Evolutionary conservation across 1,139 yeast species (phyloP).

Genomic region (Yamadazyma dushanensis): DNA sequence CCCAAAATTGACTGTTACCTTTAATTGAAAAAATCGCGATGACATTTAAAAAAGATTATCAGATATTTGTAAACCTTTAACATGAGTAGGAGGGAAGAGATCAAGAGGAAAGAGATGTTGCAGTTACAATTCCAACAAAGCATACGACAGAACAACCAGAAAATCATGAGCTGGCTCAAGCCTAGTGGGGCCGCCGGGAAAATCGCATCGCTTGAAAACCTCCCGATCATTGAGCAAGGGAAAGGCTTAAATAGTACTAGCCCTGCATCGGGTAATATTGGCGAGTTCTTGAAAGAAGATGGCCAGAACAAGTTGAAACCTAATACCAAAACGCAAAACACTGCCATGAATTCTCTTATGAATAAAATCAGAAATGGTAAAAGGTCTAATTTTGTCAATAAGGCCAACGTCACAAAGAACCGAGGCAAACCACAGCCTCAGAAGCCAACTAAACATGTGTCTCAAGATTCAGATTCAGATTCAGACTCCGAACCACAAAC

Average conservation of each 20-base stretch:
- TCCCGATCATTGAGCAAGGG: slow-evolving; percentile 51
- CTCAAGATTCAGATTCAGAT: slow-evolving; percentile 1
- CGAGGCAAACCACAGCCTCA: too few species aligned
- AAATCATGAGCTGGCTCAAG: slow-evolving; percentile 45
- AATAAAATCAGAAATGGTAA: slow-evolving; percentile 42
- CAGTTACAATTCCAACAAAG: slow-evolving; percentile 51
- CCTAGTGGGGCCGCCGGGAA: too few species aligned
- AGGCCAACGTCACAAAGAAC: too few species aligned
- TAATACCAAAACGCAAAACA: neutral
- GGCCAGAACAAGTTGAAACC: neutral
- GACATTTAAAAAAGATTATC: neutral
- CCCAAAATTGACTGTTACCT: too few species aligned
- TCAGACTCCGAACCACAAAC: slow-evolving; percentile 20
- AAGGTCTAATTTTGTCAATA: slow-evolving; percentile 13
- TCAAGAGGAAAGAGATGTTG: slow-evolving; percentile 47
- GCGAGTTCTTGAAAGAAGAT: neutral
- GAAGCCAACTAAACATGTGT: too few species aligned
- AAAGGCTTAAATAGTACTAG: slow-evolving; percentile 30
- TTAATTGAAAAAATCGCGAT: slow-evolving; percentile 1
- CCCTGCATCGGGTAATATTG: neutral
- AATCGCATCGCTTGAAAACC: slow-evolving; percentile 28
- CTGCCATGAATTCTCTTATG: slow-evolving; percentile 41
- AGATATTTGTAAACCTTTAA: too few species aligned
- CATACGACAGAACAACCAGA: slow-evolving; percentile 35
- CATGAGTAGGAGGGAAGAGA: slow-evolving; percentile 40